Conservation (phyloP, 2,329 filamentous ascomycete genomes). For the Penicillium olsonii region DNA sequence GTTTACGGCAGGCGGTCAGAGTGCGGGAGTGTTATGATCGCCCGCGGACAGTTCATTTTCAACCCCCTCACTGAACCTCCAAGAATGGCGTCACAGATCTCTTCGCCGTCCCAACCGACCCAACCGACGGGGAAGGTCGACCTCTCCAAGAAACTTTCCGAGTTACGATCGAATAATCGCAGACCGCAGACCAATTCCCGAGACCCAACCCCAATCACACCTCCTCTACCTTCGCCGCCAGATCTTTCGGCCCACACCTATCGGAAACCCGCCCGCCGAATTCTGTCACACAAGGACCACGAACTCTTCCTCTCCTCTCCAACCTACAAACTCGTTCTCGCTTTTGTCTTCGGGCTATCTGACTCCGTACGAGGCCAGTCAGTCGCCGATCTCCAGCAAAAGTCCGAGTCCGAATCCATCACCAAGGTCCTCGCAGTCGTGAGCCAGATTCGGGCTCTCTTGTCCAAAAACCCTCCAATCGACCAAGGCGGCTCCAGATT, state of each 20-base stretch:
- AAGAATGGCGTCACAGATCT: conserved; percentile 28
- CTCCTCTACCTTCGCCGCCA: conserved; percentile 68
- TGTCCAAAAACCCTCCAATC: conserved; percentile 72
- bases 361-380: conserved; percentile 68
- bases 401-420: conserved; percentile 58
- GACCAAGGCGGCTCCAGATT: conserved; percentile 89
- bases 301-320: conserved; percentile 76
- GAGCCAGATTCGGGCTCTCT: conserved; percentile 65
- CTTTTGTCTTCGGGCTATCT: conserved; percentile 84
- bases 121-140: conserved; percentile 36
- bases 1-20: conserved; percentile 10
- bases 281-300: conserved; percentile 79
- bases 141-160: conserved; percentile 43
- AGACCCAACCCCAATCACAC: conserved; percentile 72
- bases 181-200: conserved; percentile 32
- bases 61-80: conserved; percentile 5
- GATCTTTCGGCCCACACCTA: conserved; percentile 63
- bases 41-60: conserved; percentile 1
- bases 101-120: conserved; percentile 13
- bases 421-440: conserved; percentile 69
- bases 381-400: conserved; percentile 28
- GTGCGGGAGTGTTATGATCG: conserved; percentile 1
- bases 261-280: conserved; percentile 70
- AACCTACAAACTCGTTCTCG: conserved; percentile 72
- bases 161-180: conserved; percentile 37